A percentile compares a stretch with the other conserved stretches of the same genome.
Conservation (phyloP, 2,329 filamentous ascomycete genomes). For the Epicoccum nigrum region DNA sequence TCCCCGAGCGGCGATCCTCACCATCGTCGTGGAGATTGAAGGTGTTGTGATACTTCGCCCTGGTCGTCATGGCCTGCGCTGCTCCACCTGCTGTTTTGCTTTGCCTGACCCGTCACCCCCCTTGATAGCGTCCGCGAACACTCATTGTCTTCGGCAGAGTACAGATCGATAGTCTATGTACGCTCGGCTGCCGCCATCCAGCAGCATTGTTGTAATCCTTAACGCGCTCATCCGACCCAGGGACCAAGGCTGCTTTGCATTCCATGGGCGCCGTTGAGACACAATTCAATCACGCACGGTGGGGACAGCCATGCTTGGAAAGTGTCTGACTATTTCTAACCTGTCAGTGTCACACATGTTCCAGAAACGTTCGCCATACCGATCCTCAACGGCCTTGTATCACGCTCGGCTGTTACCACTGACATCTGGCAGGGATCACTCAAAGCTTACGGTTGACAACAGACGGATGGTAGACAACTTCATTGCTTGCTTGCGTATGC, state of each 20-base stretch:
- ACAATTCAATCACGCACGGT: slow-evolving; percentile 13
- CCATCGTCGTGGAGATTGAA: slow-evolving; percentile 12
- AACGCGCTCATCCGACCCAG: slow-evolving; percentile 15
- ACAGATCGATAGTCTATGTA: slow-evolving; percentile 20
- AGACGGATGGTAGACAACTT: slow-evolving; percentile 5
- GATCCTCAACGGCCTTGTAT: slow-evolving; percentile 17
- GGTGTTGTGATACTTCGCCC: neutral
- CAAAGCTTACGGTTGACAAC: slow-evolving; percentile 4
- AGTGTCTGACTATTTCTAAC: slow-evolving; percentile 15
- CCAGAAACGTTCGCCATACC: slow-evolving; percentile 23
- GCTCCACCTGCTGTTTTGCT: neutral
- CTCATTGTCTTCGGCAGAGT: slow-evolving; percentile 5
- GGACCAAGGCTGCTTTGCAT: slow-evolving; percentile 16
- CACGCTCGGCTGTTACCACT: slow-evolving; percentile 5
- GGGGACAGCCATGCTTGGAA: slow-evolving; percentile 15
- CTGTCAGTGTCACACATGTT: slow-evolving; percentile 25
- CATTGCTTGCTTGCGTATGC: neutral
- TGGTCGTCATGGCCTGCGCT: neutral
- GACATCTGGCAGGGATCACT: neutral
- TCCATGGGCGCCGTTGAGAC: slow-evolving; percentile 4
- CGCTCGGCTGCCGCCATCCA: slow-evolving; percentile 9
- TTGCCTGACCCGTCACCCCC: slow-evolving; percentile 4
- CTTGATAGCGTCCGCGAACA: neutral
- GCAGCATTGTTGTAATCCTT: slow-evolving; percentile 7
- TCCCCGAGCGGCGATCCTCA: slow-evolving; percentile 16